Base-by-base conservation (phyloP, 1,284 basidiomycete species). In the Rhodotorula sp. region DNA sequence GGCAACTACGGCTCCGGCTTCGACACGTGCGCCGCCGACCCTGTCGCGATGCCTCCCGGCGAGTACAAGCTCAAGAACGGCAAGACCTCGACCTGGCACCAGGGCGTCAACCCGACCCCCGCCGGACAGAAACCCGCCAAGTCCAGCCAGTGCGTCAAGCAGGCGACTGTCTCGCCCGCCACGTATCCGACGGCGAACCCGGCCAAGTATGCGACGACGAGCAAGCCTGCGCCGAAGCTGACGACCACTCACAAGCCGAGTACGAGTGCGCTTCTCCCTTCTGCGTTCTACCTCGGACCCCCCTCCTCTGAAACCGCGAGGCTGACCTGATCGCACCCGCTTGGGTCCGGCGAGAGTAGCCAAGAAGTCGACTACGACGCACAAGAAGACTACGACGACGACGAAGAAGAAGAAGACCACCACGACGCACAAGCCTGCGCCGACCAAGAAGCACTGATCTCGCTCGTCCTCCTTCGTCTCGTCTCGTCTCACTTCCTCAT, bases 1-100 rank as follows among this genome's bases (percentile, higher is more conserved):
- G 86, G 83, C 26, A 86, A 85, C 81, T 87, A 87, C 73, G 77
- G 81, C 62, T 59, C 80, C 0, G 83, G 82, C 37, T 86, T 84
- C 76, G 85, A 87, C 73, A 82, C 83, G 56, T 87, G 86, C 77
- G 51, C 65, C 24, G 80, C 82, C 6, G 84, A 80, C 20, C 81
- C 85, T 62, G 78, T 83, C 54, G 84, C 84, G 81, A 70, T 78
- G 28, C 86, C 86, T 2, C 87, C 87, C 85, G 86, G 86, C 64
- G 83, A 80, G 75, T 86, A 65, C 64, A 65, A 66, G 62, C 56
- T 58, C 46, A 55, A 55, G 52, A 53, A 70, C 64, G 71, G 73
- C 13, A 16, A 30, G 10, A 65, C 62, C 5, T 73, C 70, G 53
- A 77, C 73, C 6, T 77, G 61, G 58, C 40, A 68, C 54, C 75